These are phyloP conservation scores for Gossypium anomalum DNA, from an alignment of 345 rosid genomes.

Conservation along the genomic window DNA sequence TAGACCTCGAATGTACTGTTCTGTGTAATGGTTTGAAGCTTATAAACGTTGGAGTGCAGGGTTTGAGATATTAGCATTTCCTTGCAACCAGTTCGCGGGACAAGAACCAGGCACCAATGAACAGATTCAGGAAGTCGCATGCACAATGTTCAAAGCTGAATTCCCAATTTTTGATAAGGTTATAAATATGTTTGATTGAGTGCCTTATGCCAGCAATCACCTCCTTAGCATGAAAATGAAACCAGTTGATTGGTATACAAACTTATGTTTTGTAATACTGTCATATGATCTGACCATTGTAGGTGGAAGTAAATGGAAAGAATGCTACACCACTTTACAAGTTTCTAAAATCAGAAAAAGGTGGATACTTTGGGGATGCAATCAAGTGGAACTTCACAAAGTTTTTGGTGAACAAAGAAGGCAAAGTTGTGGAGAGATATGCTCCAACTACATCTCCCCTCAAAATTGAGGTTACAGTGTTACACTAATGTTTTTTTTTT, in stretches of 20 bases:
- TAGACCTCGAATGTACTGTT: not conserved
- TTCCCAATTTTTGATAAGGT: constrained; percentile 94
- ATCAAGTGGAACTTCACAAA: constrained; percentile 95
- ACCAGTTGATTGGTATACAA: not conserved
- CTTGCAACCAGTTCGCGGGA: constrained; percentile 89
- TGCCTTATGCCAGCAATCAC: not conserved
- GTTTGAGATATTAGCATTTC: constrained; percentile 83
- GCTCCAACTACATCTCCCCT: constrained; percentile 84
- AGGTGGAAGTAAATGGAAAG: constrained; percentile 85
- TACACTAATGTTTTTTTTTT: not conserved
- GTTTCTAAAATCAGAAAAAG: constrained; percentile 74
- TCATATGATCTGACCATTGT: constrained; percentile 7
- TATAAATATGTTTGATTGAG: not conserved
- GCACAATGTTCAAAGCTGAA: constrained; percentile 87
- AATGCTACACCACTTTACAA: constrained; percentile 69
- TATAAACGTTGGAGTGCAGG: constrained; percentile 35
- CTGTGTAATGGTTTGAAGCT: not conserved
- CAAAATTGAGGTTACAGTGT: constrained; percentile 62
- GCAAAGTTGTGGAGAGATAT: constrained; percentile 70
- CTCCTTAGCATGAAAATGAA: not conserved
- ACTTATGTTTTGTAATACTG: not conserved
- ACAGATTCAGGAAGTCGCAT: constrained; percentile 72
- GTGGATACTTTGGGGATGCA: constrained; percentile 65
- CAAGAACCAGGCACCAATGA: constrained; percentile 94
- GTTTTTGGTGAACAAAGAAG: constrained; percentile 72